phyloP scores from a whole-genome alignment of 768 basidiomycete species.

The Rubroboletus pulcherrimus region DNA sequence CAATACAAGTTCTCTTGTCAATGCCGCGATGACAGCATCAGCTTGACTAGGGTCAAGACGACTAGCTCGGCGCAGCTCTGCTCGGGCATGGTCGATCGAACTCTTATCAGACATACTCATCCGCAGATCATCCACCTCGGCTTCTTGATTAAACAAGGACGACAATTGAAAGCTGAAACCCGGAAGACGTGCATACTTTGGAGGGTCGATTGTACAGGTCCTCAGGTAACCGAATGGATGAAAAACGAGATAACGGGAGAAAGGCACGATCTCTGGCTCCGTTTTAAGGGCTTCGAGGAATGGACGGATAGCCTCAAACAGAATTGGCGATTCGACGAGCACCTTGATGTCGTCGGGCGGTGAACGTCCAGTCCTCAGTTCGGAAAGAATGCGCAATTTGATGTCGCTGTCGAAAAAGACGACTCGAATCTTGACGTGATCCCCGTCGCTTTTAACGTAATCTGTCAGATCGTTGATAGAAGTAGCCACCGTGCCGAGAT shows the following conservation, averaged over 20 bases:
- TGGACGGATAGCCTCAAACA: constrained; percentile 66
- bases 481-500: constrained; percentile 53
- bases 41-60: constrained; percentile 68
- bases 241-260: constrained; percentile 49
- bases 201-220: constrained; percentile 41
- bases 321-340: constrained; percentile 58
- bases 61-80: constrained; percentile 44
- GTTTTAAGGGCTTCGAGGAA: constrained; percentile 59
- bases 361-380: constrained; percentile 29
- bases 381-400: constrained; percentile 44
- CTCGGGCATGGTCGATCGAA: constrained; percentile 47
- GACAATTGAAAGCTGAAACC: constrained; percentile 54
- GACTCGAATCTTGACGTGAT: constrained; percentile 45
- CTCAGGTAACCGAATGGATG: constrained; percentile 35
- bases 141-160: constrained; percentile 45
- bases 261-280: constrained; percentile 57
- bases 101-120: constrained; percentile 39
- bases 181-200: constrained; percentile 51
- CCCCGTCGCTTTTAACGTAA: constrained; percentile 32
- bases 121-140: constrained; percentile 37
- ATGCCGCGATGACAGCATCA: constrained; percentile 59
- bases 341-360: constrained; percentile 29
- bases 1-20: constrained; percentile 57
- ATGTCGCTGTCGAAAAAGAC: constrained; percentile 62
- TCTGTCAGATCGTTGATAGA: constrained; percentile 43